These are phyloP conservation scores for Saccharum spontaneum DNA, from an alignment of 176 grass and related monocot species.

Conservation along the genomic window DNA sequence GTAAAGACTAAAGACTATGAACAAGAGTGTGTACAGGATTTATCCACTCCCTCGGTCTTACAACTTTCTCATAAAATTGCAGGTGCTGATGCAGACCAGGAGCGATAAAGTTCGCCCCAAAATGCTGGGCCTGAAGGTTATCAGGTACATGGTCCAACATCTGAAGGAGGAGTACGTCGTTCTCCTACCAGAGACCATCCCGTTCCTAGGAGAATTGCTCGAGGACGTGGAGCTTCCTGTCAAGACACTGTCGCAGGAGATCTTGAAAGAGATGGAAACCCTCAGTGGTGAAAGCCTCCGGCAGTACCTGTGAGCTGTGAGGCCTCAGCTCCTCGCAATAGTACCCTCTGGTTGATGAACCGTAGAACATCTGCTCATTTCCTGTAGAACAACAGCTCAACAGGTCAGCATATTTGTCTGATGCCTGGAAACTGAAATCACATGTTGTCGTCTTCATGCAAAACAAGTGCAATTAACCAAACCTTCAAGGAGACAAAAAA, in stretches of 20 bases:
- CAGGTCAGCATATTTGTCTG: neutral
- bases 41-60: neutral
- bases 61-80: constrained; percentile 13
- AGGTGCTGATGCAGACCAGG: constrained; percentile 91
- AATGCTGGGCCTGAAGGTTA: constrained; percentile 79
- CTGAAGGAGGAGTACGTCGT: constrained; percentile 73
- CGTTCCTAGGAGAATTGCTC: constrained; percentile 71
- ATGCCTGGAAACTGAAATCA: neutral
- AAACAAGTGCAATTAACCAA: neutral
- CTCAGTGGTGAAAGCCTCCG: constrained; percentile 76
- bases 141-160: constrained; percentile 81
- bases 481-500: too few relatives aligned
- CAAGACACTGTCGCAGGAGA: constrained; percentile 67
- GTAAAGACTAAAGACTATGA: neutral
- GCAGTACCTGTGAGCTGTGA: constrained; percentile 66
- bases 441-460: neutral
- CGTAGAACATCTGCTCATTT: neutral
- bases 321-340: neutral
- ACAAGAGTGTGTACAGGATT: neutral
- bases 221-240: constrained; percentile 89
- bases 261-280: constrained; percentile 78
- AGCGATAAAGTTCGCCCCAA: constrained; percentile 65
- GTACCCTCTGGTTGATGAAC: neutral
- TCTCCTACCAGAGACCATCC: constrained; percentile 78
- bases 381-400: neutral